Evolutionary conservation across 2,329 filamentous ascomycete genomes (phyloP), one percentile per base, ranked within the genome.

Genomic region (Xylariaceae sp.): DNA sequence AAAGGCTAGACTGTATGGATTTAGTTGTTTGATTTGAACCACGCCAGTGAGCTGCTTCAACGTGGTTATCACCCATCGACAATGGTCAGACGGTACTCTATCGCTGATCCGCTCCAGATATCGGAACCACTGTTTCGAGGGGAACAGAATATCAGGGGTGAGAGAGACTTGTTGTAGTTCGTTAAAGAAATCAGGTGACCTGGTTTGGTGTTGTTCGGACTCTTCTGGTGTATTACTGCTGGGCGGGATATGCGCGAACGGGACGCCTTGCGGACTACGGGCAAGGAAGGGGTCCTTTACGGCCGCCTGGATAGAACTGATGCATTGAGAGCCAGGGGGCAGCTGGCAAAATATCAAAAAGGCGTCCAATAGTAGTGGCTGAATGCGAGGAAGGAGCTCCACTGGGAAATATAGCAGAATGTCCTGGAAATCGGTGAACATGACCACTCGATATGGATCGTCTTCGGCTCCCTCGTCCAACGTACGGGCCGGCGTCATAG

Each of bases 371-470:
- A 95, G 72, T 34, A 80, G 71, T 8, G 72, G 67, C 6, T 71
- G 73, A 0, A 82, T 68, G 2, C 61, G 60, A 57, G 69, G 57
- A 59, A 78, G 65, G 30, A 69, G 69, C 4, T 56, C 37, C 0
- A 64, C 54, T 0, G 83, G 82, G 3, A 87, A 72, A 53, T 75
- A 67, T 37, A 85, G 75, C 1, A 96, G 69, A 34, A 88, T 79
- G 0, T 82, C 78, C 62, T 84, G 76, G 17, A 97, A 77, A 70
- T 97, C 94, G 0, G 85, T 83, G 66, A 87, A 92, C 68, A 97
- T 83, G 51, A 96, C 82, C 2, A 94, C 84, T 41, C 92, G 83
- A 65, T 89, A 96, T 0, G 91, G 89, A 68, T 97, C 93, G 60
- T 92, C 88, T 64, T 90, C 88, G 13, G 82, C 83, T 1, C 84